Evolutionary conservation across 371 early-diverging fungal genomes (phyloP).

Genomic region (Mortierella sp.): DNA sequence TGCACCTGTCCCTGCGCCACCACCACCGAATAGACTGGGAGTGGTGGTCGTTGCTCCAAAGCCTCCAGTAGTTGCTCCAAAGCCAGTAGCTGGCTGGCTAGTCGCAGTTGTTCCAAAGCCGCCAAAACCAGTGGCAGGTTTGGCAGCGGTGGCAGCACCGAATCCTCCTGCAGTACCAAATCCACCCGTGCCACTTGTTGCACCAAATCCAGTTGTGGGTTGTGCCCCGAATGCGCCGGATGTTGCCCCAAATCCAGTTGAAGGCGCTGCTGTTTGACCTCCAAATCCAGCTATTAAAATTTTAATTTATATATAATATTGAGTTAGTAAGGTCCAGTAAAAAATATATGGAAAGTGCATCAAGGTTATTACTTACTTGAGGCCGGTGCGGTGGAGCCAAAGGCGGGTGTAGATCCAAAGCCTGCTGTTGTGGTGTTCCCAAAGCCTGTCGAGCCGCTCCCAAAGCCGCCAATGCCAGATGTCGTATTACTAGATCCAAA

Average conservation of each 20-base stretch:
- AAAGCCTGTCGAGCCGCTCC: constrained; percentile 48
- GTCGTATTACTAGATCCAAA: constrained; percentile 64
- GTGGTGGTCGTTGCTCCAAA: constrained; percentile 51
- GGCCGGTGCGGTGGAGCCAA: constrained; percentile 47
- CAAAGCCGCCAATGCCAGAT: constrained; percentile 48
- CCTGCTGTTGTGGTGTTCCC: constrained; percentile 45
- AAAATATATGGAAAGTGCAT: not conserved
- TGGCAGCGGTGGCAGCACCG: constrained; percentile 58
- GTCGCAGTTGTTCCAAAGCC: constrained; percentile 61
- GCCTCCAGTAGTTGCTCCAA: constrained; percentile 53
- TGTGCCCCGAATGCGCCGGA: constrained; percentile 56
- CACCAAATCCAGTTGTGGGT: constrained; percentile 57
- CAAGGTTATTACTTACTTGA: constrained; percentile 41
- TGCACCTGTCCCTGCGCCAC: constrained; percentile 62
- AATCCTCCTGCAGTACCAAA: constrained; percentile 62
- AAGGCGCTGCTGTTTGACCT: constrained; percentile 31
- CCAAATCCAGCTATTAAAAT: constrained; percentile 49
- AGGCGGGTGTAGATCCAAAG: constrained; percentile 52
- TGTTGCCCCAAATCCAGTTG: constrained; percentile 30
- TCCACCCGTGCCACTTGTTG: constrained; percentile 47
- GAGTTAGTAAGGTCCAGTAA: not conserved
- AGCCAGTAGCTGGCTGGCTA: constrained; percentile 63
- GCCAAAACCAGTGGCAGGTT: constrained; percentile 64
- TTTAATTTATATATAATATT: not conserved
- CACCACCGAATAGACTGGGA: constrained; percentile 68